Evolutionary conservation across 2,329 filamentous ascomycete species (phyloP), one percentile per base, ranked within the genome.

Genomic region (Verticillium albo-atrum): DNA sequence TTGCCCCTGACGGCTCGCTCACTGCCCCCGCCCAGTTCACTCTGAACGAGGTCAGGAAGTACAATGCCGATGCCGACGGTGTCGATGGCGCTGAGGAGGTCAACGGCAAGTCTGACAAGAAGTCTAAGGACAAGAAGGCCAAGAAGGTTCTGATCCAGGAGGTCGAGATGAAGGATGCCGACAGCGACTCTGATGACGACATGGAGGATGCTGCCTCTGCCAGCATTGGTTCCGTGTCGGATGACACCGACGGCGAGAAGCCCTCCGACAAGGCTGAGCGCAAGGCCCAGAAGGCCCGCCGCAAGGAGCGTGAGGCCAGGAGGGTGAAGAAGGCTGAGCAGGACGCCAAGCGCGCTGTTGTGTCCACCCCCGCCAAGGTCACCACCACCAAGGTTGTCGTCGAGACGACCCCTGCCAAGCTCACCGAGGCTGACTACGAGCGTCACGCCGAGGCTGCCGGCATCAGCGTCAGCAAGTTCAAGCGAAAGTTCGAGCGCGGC

Each of bases 51-150:
- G 90, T 90, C 12, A 85, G 91, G 72, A 95, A 94, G 77, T 99
- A 99, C 83, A 98, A 98, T 75, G 83, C 86, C 55, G 93, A 98
- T 71, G 95, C 92, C 58, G 95, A 99, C 75, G 94, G 92, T 64
- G 79, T 97, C 56, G 81, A 81, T 61, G 86, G 85, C 15, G 82
- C 88, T 42, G 82, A 80, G 15, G 77, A 78, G 28, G 71, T 72
- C 65, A 75, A 76, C 55, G 70, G 68, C 58, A 70, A 69, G 47
- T 67, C 75, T 27, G 54, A 61, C 34, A 71, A 68, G 25, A 64
- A 68, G 12, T 71, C 71, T 58, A 75, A 79, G 68, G 75, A 79
- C 42, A 82, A 82, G 72, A 78, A 76, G 67, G 82, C 78, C 75
- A 76, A 74, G 72, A 74, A 72, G 67, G 64, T 67, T n/a, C 73